These are phyloP conservation scores for Silene noctiflora DNA, from an alignment of 179 eudicot species.

Conservation along the genomic window DNA sequence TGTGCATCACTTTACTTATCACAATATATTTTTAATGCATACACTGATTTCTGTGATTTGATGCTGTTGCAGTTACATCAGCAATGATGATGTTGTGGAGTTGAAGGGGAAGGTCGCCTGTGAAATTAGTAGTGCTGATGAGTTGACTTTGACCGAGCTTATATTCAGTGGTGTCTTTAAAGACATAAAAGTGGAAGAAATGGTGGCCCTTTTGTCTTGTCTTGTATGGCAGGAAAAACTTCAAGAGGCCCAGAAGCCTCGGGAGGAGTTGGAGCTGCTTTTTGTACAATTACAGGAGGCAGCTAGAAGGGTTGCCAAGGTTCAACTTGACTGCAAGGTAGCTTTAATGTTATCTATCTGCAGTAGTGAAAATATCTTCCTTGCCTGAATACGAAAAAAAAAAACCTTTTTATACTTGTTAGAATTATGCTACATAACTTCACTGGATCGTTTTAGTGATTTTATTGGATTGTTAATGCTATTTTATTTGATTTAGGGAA, in stretches of 20 bases:
- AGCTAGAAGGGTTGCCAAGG: slow-evolving; percentile 81
- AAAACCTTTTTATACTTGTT: too few species aligned
- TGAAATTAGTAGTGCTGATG: slow-evolving; percentile 97
- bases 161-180: slow-evolving; percentile 84
- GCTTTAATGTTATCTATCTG: not conserved
- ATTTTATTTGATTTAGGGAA: too few species aligned
- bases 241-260: slow-evolving; percentile 82
- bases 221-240: slow-evolving; percentile 98
- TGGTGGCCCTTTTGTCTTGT: slow-evolving; percentile 92
- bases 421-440: too few species aligned
- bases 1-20: not conserved
- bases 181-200: slow-evolving; percentile 80
- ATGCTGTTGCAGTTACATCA: slow-evolving; percentile 59
- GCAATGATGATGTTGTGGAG: slow-evolving; percentile 87
- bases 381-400: not conserved
- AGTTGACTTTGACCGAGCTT: slow-evolving; percentile 86
- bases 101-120: slow-evolving; percentile 95
- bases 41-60: slow-evolving; percentile 6
- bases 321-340: slow-evolving; percentile 96
- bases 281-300: slow-evolving; percentile 79
- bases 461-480: too few species aligned
- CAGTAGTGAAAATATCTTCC: not conserved
- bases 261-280: slow-evolving; percentile 83
- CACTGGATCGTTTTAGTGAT: too few species aligned
- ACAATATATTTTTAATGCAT: not conserved